Evolutionary conservation across 2,329 filamentous ascomycete genomes (phyloP).

Genomic region (Leptographium galeiforme): DNA sequence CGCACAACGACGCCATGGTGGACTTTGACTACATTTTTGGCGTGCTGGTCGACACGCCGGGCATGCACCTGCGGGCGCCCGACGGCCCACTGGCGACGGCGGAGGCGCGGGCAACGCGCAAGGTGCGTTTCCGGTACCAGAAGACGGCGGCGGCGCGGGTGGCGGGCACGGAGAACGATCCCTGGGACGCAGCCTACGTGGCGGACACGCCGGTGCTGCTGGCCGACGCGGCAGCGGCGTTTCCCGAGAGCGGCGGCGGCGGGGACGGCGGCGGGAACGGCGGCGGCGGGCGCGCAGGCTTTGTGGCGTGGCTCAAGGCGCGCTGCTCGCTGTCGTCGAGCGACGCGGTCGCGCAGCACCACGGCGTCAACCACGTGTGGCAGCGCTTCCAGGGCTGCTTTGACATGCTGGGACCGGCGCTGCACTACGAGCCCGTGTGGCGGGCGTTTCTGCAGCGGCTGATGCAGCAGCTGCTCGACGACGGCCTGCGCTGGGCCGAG

Average conservation of each 20-base stretch:
- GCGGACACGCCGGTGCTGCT: slow-evolving; percentile 44
- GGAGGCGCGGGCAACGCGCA: slow-evolving; percentile 37
- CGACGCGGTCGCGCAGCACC: slow-evolving; percentile 67
- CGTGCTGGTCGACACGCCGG: slow-evolving; percentile 55
- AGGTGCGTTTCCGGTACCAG: slow-evolving; percentile 43
- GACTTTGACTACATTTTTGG: slow-evolving; percentile 71
- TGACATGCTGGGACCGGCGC: slow-evolving; percentile 54
- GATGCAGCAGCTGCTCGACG: slow-evolving; percentile 57
- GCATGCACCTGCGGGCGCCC: slow-evolving; percentile 56
- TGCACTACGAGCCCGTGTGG: slow-evolving; percentile 87
- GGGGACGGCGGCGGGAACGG: too few species aligned
- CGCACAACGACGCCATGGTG: slow-evolving; percentile 83
- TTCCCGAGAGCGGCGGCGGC: slow-evolving; percentile 37
- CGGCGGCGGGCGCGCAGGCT: slow-evolving; percentile 51
- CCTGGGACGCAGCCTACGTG: slow-evolving; percentile 53
- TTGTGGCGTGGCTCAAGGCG: slow-evolving; percentile 62
- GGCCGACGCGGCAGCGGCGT: slow-evolving; percentile 53
- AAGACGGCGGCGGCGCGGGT: slow-evolving; percentile 27
- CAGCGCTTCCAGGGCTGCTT: slow-evolving; percentile 67
- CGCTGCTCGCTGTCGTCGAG: slow-evolving; percentile 58
- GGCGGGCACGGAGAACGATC: slow-evolving; percentile 14
- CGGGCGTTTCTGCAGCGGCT: slow-evolving; percentile 60
- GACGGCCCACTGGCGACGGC: slow-evolving; percentile 41
- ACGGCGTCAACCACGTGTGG: slow-evolving; percentile 77
- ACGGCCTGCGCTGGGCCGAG: slow-evolving; percentile 79